phyloP scores from a whole-genome alignment of 805 yeast species.

The Saturnispora ahearnii region DNA sequence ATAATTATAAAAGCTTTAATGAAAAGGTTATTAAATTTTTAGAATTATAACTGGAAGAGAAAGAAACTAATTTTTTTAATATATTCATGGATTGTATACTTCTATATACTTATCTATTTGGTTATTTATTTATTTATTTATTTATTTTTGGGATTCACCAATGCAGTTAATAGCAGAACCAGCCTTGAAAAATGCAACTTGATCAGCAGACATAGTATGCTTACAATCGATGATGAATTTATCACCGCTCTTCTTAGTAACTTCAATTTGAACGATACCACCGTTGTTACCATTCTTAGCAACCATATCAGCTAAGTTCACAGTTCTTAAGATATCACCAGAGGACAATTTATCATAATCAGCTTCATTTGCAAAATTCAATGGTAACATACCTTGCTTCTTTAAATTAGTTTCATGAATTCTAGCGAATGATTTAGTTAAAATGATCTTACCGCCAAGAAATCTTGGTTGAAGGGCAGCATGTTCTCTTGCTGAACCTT shows the following conservation, averaged over 20 bases:
- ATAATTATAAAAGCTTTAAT: conserved; percentile 51
- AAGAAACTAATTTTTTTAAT: background rate
- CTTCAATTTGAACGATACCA: conserved; percentile 61
- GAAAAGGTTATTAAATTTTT: conserved; percentile 31
- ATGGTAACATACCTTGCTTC: conserved; percentile 95
- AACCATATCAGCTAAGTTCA: conserved; percentile 66
- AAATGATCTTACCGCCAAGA: conserved; percentile 80
- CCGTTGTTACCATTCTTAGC: conserved; percentile 82
- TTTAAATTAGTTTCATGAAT: conserved; percentile 96
- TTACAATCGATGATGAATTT: conserved; percentile 62
- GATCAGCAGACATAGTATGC: conserved; percentile 97
- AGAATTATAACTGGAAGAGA: conserved; percentile 12
- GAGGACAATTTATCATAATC: conserved; percentile 78
- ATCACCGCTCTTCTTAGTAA: conserved; percentile 69
- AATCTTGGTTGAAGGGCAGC: conserved; percentile 95
- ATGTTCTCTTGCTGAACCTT: conserved; percentile 98
- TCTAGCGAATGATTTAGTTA: conserved; percentile 94
- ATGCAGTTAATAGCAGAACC: conserved; percentile 95
- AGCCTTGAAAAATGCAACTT: conserved; percentile 90
- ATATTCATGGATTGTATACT: background rate
- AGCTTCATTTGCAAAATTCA: conserved; percentile 80
- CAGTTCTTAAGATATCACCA: conserved; percentile 71
- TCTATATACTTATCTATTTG: background rate
- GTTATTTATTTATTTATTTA: background rate
- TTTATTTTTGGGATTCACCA: conserved; percentile 24